Evolutionary conservation across 139 green algal species (phyloP), one percentile per base, ranked within the genome.

Genomic region (Auxenochlorella pyrenoidosa): DNA sequence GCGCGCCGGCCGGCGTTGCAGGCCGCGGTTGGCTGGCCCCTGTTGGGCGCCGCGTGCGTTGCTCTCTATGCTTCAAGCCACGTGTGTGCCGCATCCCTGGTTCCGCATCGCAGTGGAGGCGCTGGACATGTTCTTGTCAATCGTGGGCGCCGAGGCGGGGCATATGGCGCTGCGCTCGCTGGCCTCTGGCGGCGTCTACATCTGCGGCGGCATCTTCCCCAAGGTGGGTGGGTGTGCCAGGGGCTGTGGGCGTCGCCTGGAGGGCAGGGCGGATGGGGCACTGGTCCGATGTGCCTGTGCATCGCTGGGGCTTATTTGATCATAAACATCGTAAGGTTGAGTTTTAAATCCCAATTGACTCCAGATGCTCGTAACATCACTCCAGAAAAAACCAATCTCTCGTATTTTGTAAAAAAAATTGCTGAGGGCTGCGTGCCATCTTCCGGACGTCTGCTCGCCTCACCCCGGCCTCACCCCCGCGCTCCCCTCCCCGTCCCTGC

Each of bases 91-190:
- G n/a, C n/a, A n/a, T n/a, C n/a, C n/a, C n/a, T n/a, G n/a, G n/a
- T n/a, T n/a, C n/a, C n/a, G n/a, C n/a, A n/a, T n/a, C 63, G 43
- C 94, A 75, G 88, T 90, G 8, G 95, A 98, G 90, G 95, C 97
- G 6, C 93, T 98, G 24, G 96, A 98, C 92, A 95, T 98, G 34
- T 95, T 99, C 80, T 91, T 98, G 19, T 83, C 90, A 34, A 97
- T 98, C 44, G 90, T 99, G 36, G 97, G 96, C 6, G 94, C 95
- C 1, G 85, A 88, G 85, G 96, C 95, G 36, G 94, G 95, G 0
- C 90, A 95, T 83, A 97, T 98, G 95, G 97, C 93, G 24, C 94
- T 99, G 47, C 87, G 96, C 40, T 89, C 82, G 65, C 91, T 99
- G 58, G 92, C 96, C 41, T 93, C 90, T 85, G 96, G 96, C 16